Base-by-base conservation (phyloP, 805 yeast species). In the Teunomyces barrocoloradensis region DNA sequence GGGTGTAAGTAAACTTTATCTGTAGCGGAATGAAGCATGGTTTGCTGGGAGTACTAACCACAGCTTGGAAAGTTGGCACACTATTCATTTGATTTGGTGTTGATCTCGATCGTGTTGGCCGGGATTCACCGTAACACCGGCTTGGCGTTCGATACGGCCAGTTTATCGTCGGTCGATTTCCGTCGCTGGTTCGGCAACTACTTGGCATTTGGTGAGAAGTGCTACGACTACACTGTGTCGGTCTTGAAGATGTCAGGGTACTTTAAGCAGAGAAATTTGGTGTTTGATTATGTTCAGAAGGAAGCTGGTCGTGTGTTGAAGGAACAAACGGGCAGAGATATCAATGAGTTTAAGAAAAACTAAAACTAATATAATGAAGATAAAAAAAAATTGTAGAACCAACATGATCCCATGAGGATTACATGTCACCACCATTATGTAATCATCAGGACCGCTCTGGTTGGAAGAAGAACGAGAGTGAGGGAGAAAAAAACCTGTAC, bases 101-200 rank as follows among this genome's bases (percentile, higher is more conserved):
- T 91, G 48, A 71, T 89, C 6, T 87, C 96, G 2, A 81, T 94
- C 63, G 73, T 91, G 11, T 70, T 92, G 38, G 96, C 97, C 0
- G 96, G 96, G 3, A 77, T 91, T 45, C 85, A 89, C 62, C 78
- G 89, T 52, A 83, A 87, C 52, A 87, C 96, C 0, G 97, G 97
- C 0, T 72, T 84, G 41, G 78, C 78, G 50, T 63, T 82, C 64
- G 74, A 80, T 61, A 73, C 84, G 6, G 59, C 70, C 28, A 61
- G 66, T 44, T 73, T 81, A 45, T 80, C 81, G 15, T 75, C 84
- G 51, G 58, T 63, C 50, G 66, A 66, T 48, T 55, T 77, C 53
- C 68, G 81, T 10, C 63, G 69, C 29, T 76, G 80, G 71, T 64
- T 85, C 37, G 71, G 73, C 17, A 74, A 75, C 46, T 83, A 81